These are phyloP conservation scores for Talaromyces liani DNA, from an alignment of 495 filamentous ascomycete species.

Conservation along the genomic window DNA sequence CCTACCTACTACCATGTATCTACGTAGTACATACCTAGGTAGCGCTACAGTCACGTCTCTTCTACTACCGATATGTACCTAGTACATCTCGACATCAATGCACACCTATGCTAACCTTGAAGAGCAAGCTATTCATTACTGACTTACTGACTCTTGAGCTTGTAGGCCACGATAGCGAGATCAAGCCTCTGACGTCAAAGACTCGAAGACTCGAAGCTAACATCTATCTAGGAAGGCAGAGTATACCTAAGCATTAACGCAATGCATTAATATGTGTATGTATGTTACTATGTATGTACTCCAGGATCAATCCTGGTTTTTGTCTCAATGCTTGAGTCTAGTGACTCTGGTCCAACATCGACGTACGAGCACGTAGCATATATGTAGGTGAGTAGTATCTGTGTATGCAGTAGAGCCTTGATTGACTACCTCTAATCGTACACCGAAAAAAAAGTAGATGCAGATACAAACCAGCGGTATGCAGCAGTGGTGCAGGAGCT, in stretches of 20 bases:
- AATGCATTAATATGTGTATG: background rate
- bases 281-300: background rate
- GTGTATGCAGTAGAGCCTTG: background rate
- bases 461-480: background rate
- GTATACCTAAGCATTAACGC: background rate
- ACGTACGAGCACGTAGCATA: background rate
- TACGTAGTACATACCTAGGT: background rate
- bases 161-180: background rate
- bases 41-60: background rate
- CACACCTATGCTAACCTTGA: background rate
- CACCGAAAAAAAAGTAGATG: background rate
- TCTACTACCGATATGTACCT: background rate
- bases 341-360: background rate
- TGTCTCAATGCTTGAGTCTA: background rate
- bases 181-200: background rate
- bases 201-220: background rate
- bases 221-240: background rate
- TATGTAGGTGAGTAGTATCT: no score
- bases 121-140: background rate
- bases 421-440: background rate
- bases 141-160: background rate
- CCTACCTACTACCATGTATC: background rate
- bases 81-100: background rate
- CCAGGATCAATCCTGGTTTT: background rate
- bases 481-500: background rate